Evolutionary conservation across 495 filamentous ascomycete genomes (phyloP).

Genomic region (Bacidia rubella): DNA sequence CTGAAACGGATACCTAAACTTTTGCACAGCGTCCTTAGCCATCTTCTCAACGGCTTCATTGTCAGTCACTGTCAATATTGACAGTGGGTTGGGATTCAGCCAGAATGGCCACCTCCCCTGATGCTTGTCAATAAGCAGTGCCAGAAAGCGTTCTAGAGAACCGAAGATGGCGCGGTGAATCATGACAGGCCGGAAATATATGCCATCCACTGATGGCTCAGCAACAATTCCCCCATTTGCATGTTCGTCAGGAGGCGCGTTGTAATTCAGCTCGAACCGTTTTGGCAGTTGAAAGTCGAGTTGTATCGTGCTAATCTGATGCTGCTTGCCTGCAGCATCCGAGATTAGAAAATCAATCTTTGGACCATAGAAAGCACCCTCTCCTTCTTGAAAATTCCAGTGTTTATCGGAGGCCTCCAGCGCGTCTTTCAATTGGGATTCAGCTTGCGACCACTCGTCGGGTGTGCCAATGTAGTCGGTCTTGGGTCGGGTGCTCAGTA

Average conservation of each 20-base stretch:
- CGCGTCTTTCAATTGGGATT: constrained; percentile 55
- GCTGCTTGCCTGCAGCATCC: constrained; percentile 75
- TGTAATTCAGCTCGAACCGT: constrained; percentile 64
- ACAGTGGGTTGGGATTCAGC: constrained; percentile 71
- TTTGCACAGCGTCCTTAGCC: constrained; percentile 27
- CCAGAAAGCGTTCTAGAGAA: constrained; percentile 76
- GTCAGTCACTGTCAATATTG: constrained; percentile 64
- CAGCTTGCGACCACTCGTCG: constrained; percentile 74
- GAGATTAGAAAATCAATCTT: constrained; percentile 85
- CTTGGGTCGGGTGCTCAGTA: constrained; percentile 66
- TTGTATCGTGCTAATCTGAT: constrained; percentile 86
- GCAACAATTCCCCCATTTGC: constrained; percentile 42
- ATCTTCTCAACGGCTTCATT: constrained; percentile 42
- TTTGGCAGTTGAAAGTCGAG: constrained; percentile 87
- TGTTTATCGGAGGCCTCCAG: constrained; percentile 48
- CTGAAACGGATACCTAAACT: neutral
- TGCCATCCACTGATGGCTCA: constrained; percentile 27
- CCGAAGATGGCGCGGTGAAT: constrained; percentile 84
- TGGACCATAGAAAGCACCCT: constrained; percentile 89
- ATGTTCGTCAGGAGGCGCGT: constrained; percentile 56
- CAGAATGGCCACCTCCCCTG: constrained; percentile 80
- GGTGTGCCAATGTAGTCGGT: constrained; percentile 65
- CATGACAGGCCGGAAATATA: constrained; percentile 60
- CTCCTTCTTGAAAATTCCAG: constrained; percentile 65
- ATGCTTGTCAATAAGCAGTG: constrained; percentile 75